Percentiles rank a stretch among this genome's conserved stretches.
These are phyloP conservation scores for Trametes hirsuta DNA, from an alignment of 1,284 basidiomycete genomes.

Conservation along the genomic window DNA sequence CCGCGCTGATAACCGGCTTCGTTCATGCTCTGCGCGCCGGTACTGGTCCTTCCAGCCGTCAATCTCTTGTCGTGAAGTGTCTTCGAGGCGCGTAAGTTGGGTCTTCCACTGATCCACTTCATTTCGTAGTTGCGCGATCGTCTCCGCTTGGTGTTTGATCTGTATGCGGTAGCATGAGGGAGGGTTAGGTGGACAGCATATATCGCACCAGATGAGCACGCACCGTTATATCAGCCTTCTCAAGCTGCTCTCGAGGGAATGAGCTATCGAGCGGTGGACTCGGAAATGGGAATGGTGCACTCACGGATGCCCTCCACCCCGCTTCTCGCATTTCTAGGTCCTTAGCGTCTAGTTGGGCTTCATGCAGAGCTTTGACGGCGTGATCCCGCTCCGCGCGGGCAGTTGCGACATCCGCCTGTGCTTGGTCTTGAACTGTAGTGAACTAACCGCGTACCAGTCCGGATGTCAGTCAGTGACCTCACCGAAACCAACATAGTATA, in stretches of 20 bases:
- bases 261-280: conserved; percentile 1
- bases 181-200: not conserved
- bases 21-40: conserved; percentile 64
- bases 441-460: conserved; percentile 20
- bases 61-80: conserved; percentile 48
- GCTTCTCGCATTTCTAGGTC: conserved; percentile 52
- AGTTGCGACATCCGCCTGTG: conserved; percentile 40
- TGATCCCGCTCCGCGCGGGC: conserved; percentile 57
- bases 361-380: conserved; percentile 50
- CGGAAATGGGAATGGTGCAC: conserved; percentile 28
- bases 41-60: conserved; percentile 75
- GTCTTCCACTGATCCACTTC: conserved; percentile 71
- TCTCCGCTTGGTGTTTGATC: conserved; percentile 63
- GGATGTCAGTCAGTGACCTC: not conserved
- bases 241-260: conserved; percentile 42
- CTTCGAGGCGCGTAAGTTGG: conserved; percentile 58
- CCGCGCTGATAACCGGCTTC: conserved; percentile 53
- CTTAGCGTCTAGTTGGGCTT: conserved; percentile 48
- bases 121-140: conserved; percentile 59
- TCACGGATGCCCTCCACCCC: conserved; percentile 55
- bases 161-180: conserved; percentile 27
- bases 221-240: conserved; percentile 62
- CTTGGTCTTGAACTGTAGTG: conserved; percentile 32
- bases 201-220: conserved; percentile 11
- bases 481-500: not conserved